Conservation (phyloP, 768 basidiomycete species). For the Hypsizygus marmoreus region DNA sequence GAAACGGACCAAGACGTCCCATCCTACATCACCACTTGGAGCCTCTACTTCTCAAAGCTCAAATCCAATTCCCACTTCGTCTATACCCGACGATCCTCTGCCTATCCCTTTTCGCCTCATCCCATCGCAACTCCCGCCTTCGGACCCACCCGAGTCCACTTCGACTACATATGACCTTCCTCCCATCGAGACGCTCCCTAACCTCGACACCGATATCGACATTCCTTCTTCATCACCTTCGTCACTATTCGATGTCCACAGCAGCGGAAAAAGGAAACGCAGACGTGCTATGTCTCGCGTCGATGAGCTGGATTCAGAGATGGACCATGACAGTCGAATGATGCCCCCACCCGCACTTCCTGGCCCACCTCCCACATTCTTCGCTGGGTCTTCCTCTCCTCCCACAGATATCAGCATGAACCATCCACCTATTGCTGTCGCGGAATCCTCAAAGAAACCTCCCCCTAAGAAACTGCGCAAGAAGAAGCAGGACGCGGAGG, state of each 20-base stretch:
- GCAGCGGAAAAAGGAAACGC: constrained; percentile 15
- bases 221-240: constrained; percentile 33
- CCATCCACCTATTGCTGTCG: not conserved
- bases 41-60: constrained; percentile 4
- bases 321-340: constrained; percentile 7
- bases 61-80: constrained; percentile 17
- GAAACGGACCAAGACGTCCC: not conserved
- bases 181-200: constrained; percentile 36
- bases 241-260: constrained; percentile 28
- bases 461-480: constrained; percentile 16
- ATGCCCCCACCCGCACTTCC: constrained; percentile 18
- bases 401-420: constrained; percentile 10
- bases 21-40: constrained; percentile 6
- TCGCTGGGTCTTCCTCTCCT: constrained; percentile 46
- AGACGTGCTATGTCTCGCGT: constrained; percentile 18
- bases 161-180: constrained; percentile 26
- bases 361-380: constrained; percentile 44
- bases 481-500: constrained; percentile 14
- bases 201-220: constrained; percentile 15
- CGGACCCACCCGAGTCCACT: constrained; percentile 35
- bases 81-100: constrained; percentile 14
- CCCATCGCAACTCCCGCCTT: constrained; percentile 31
- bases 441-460: not conserved
- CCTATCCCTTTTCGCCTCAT: constrained; percentile 17
- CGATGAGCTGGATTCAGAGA: constrained; percentile 29